These are phyloP conservation scores for Sarocladiaceae sp. DNA, from an alignment of 2,329 filamentous ascomycete genomes.

Conservation along the genomic window DNA sequence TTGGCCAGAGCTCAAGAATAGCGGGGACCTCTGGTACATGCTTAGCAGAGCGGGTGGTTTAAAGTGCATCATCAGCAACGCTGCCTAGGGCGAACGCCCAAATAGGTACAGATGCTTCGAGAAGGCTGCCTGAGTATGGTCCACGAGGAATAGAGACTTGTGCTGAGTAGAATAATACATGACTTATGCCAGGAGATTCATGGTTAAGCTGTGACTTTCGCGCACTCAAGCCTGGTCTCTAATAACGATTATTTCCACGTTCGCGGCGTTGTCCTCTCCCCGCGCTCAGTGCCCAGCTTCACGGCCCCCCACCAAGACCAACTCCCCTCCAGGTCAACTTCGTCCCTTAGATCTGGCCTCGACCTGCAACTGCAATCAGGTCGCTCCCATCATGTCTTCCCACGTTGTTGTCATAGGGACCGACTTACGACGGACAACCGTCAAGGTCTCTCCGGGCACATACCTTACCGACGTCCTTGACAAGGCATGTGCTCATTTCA, in stretches of 20 bases:
- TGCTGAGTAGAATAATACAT: no score
- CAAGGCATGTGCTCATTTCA: conserved; percentile 82
- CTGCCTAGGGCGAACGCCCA: conserved; percentile 2
- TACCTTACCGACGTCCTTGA: conserved; percentile 81
- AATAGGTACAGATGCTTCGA: conserved; percentile 7
- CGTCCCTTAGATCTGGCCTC: background rate
- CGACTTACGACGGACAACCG: conserved; percentile 68
- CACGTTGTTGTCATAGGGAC: conserved; percentile 86
- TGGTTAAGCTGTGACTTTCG: no score
- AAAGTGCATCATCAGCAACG: conserved; percentile 8
- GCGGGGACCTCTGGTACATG: conserved; percentile 7
- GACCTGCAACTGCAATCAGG: background rate
- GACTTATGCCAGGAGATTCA: no score
- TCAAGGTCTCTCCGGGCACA: conserved; percentile 80
- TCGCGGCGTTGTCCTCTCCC: no score
- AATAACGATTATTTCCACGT: no score
- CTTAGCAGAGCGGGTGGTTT: background rate
- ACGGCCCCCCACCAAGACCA: conserved; percentile 5
- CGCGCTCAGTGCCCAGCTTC: conserved; percentile 11
- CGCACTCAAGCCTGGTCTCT: no score
- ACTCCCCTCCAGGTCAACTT: conserved; percentile 10
- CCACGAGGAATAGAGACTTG: no score
- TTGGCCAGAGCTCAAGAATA: conserved; percentile 6
- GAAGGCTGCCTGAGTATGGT: background rate
- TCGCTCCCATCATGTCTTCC: conserved; percentile 62